Evolutionary conservation across 2,329 filamentous ascomycete species (phyloP).

Genomic region (Fusarium sp.): DNA sequence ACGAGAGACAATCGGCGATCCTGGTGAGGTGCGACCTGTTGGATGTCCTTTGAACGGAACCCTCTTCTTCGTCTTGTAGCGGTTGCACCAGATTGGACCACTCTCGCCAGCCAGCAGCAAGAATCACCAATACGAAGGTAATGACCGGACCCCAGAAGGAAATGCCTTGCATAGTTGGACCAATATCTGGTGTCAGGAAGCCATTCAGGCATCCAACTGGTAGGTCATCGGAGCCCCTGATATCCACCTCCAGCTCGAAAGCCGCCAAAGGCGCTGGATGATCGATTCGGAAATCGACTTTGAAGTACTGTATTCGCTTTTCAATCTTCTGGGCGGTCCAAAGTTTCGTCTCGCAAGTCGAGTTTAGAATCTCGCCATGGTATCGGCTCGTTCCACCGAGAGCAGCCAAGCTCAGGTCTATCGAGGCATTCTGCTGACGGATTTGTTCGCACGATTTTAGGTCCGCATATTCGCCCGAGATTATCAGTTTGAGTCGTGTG

Average conservation of each 20-base stretch:
- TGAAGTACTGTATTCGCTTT: not conserved
- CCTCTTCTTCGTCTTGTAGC: constrained; percentile 18
- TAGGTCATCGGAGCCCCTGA: constrained; percentile 29
- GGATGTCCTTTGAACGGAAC: not conserved
- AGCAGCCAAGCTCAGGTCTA: constrained; percentile 23
- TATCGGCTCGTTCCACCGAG: constrained; percentile 34
- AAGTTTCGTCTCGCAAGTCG: constrained; percentile 15
- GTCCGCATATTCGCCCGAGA: not conserved
- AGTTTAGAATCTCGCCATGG: constrained; percentile 25
- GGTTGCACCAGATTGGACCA: constrained; percentile 22
- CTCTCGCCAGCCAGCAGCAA: constrained; percentile 32
- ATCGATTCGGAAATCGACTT: constrained; percentile 45
- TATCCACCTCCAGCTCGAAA: constrained; percentile 28
- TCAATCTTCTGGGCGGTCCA: not conserved
- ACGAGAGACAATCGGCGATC: constrained; percentile 72
- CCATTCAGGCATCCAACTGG: constrained; percentile 22
- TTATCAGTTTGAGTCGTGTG: constrained; percentile 5
- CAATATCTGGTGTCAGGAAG: constrained; percentile 36
- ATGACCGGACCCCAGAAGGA: constrained; percentile 30
- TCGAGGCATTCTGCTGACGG: constrained; percentile 16
- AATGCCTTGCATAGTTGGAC: not conserved
- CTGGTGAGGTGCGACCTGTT: constrained; percentile 33
- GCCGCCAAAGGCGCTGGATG: constrained; percentile 28
- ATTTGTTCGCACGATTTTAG: constrained; percentile 7
- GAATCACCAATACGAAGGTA: constrained; percentile 21